Evolutionary conservation across 179 eudicot genomes (phyloP).

Genomic region (Silene vulgaris): DNA sequence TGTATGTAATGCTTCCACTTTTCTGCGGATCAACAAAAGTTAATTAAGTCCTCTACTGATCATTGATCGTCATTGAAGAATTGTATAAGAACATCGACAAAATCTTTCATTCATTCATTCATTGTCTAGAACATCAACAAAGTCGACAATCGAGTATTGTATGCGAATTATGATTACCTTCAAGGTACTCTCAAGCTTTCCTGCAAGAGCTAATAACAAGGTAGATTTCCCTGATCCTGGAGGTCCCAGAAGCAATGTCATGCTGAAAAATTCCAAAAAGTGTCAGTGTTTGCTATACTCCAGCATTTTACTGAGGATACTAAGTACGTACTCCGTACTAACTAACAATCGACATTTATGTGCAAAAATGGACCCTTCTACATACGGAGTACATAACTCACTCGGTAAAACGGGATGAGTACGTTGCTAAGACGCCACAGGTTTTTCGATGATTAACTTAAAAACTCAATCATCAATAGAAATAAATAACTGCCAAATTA

Average conservation of each 20-base stretch:
- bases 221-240: constrained; percentile 47
- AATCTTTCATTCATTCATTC: not conserved
- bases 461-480: too few species aligned
- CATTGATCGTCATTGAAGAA: not conserved
- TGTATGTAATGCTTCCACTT: constrained; percentile 51
- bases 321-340: too few species aligned
- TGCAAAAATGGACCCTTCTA: too few species aligned
- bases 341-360: too few species aligned
- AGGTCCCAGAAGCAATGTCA: constrained; percentile 43
- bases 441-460: too few species aligned
- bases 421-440: too few species aligned
- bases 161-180: constrained; percentile 26
- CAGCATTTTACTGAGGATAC: too few species aligned
- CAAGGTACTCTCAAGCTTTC: constrained; percentile 35
- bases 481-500: too few species aligned
- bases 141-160: not conserved
- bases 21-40: constrained; percentile 27
- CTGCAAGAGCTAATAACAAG: constrained; percentile 41
- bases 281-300: not conserved
- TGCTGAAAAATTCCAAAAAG: constrained; percentile 23
- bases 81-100: not conserved
- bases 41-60: not conserved
- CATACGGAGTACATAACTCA: too few species aligned
- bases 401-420: too few species aligned
- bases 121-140: not conserved